These are phyloP conservation scores for Neophaeococcomyces mojaviensis DNA, from an alignment of 2,329 filamentous ascomycete species.

Conservation along the genomic window DNA sequence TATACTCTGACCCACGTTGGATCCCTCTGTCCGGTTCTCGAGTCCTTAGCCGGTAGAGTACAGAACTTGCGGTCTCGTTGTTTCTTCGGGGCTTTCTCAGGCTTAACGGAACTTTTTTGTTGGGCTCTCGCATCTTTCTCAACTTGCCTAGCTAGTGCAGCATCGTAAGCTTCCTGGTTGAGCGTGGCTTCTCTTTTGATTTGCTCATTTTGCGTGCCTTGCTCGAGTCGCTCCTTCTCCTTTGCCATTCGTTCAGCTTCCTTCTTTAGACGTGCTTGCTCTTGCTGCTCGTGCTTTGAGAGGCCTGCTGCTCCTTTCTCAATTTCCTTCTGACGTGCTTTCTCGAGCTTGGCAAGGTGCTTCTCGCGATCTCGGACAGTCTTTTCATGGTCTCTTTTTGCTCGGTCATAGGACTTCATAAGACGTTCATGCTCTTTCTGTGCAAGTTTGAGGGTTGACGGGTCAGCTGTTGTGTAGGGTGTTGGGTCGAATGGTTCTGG, in stretches of 20 bases:
- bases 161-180: slow-evolving; percentile 16
- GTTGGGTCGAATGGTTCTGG: slow-evolving; percentile 52
- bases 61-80: slow-evolving; percentile 69
- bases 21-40: slow-evolving; percentile 51
- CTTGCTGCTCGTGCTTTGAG: slow-evolving; percentile 25
- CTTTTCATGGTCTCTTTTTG: slow-evolving; percentile 59
- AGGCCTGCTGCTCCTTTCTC: slow-evolving; percentile 30
- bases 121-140: slow-evolving; percentile 1
- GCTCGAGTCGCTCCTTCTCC: slow-evolving; percentile 19
- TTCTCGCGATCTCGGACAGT: slow-evolving; percentile 38
- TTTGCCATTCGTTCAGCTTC: slow-evolving; percentile 12
- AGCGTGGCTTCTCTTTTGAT: slow-evolving; percentile 19
- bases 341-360: slow-evolving; percentile 21
- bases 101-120: not conserved
- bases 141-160: slow-evolving; percentile 9
- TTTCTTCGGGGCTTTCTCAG: slow-evolving; percentile 26
- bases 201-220: slow-evolving; percentile 12
- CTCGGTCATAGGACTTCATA: slow-evolving; percentile 58
- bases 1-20: slow-evolving; percentile 68
- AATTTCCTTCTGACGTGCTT: slow-evolving; percentile 26
- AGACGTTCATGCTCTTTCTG: slow-evolving; percentile 59
- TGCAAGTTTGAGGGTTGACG: slow-evolving; percentile 53
- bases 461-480: slow-evolving; percentile 54
- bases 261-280: slow-evolving; percentile 22
- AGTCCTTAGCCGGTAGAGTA: slow-evolving; percentile 54